Evolutionary conservation across 2,329 filamentous ascomycete genomes (phyloP).

Genomic region (Eutypa lata): DNA sequence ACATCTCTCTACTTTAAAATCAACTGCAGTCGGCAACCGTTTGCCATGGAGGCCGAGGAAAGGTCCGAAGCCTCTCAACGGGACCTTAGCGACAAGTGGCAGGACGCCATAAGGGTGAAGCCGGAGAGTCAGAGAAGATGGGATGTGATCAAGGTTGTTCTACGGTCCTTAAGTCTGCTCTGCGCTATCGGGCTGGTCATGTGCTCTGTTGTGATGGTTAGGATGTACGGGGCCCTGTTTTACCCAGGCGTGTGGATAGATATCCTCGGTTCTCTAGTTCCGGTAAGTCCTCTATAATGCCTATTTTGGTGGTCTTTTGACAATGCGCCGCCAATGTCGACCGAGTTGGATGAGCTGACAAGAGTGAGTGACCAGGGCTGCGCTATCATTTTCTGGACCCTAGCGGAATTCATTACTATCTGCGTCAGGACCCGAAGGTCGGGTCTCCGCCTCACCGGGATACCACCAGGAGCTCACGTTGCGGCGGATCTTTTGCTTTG

Average conservation of each 20-base stretch:
- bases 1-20: too few species aligned
- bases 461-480: background rate
- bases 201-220: too few species aligned
- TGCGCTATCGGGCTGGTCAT: background rate
- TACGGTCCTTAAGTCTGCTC: background rate
- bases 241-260: rapidly evolving
- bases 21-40: background rate
- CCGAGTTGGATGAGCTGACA: background rate
- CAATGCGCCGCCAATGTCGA: too few species aligned
- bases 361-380: background rate
- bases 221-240: background rate
- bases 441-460: background rate
- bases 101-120: background rate
- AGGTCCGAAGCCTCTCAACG: background rate
- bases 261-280: background rate
- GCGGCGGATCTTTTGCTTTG: background rate
- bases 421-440: background rate
- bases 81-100: background rate
- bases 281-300: background rate
- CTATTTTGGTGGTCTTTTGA: too few species aligned
- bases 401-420: background rate
- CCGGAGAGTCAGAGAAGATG: background rate
- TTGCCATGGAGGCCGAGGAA: background rate
- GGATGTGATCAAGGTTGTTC: background rate
- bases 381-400: background rate